Percentiles rank a stretch among this genome's conserved stretches.
phyloP scores from a whole-genome alignment of 2,329 filamentous ascomycete genomes.

The Remersonia thermophila region DNA sequence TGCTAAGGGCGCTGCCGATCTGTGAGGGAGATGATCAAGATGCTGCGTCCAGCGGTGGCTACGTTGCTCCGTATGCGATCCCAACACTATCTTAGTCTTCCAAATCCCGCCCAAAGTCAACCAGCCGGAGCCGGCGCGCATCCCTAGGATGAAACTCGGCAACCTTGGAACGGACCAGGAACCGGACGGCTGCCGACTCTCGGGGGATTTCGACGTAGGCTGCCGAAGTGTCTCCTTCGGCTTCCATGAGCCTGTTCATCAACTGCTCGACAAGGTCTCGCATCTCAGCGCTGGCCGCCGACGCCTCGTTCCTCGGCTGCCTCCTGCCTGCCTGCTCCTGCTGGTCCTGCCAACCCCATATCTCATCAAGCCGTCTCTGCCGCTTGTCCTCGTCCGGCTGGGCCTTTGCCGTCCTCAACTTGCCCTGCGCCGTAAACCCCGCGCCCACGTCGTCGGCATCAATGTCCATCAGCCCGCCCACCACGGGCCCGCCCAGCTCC shows the following conservation, averaged over 20 bases:
- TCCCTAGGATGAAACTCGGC: constrained; percentile 55
- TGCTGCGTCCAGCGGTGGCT: too few relatives aligned
- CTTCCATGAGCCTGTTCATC: constrained; percentile 44
- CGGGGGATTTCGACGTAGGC: constrained; percentile 46
- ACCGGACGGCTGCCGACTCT: constrained; percentile 51
- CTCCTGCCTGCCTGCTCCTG: constrained; percentile 16
- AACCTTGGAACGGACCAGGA: constrained; percentile 52
- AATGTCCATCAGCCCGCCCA: constrained; percentile 59
- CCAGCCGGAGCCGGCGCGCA: constrained; percentile 43
- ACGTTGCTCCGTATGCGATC: too few relatives aligned
- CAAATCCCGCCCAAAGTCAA: constrained; percentile 53
- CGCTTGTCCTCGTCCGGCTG: constrained; percentile 34
- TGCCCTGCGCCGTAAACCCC: constrained; percentile 49
- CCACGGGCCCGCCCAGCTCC: constrained; percentile 70
- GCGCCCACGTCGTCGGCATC: constrained; percentile 45
- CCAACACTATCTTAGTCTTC: constrained; percentile 31
- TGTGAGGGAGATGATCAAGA: too few relatives aligned
- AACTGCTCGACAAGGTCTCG: constrained; percentile 47
- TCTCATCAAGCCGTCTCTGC: constrained; percentile 51
- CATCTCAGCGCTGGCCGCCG: constrained; percentile 45
- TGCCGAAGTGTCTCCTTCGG: constrained; percentile 40
- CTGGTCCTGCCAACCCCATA: constrained; percentile 36
- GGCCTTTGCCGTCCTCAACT: constrained; percentile 36
- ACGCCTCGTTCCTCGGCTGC: constrained; percentile 30
- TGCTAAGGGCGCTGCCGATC: too few relatives aligned